These are phyloP conservation scores for Mycena crocata DNA, from an alignment of 768 basidiomycete species.

Conservation along the genomic window DNA sequence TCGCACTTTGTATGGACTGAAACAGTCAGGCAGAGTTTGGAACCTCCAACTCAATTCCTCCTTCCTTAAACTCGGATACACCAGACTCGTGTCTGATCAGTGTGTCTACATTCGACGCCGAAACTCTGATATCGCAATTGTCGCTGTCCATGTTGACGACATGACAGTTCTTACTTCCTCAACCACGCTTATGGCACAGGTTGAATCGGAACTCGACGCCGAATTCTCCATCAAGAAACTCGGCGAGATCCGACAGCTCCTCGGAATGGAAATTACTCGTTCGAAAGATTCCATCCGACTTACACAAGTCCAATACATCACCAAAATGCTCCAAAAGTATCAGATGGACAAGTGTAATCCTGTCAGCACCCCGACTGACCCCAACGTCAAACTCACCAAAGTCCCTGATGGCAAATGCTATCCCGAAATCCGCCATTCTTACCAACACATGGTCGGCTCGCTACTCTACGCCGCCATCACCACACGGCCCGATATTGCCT, in stretches of 20 bases:
- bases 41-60: slow-evolving; percentile 15
- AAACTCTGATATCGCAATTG: neutral
- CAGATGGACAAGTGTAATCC: slow-evolving; percentile 26
- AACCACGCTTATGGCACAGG: neutral
- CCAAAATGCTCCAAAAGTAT: slow-evolving; percentile 19
- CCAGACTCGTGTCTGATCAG: slow-evolving; percentile 15
- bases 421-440: slow-evolving; percentile 28
- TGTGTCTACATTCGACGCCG: slow-evolving; percentile 19
- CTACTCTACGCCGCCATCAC: slow-evolving; percentile 22
- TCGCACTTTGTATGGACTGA: slow-evolving; percentile 8
- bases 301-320: slow-evolving; percentile 32
- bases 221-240: slow-evolving; percentile 27
- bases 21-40: slow-evolving; percentile 19
- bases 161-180: slow-evolving; percentile 11
- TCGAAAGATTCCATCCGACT: slow-evolving; percentile 6
- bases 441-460: slow-evolving; percentile 38
- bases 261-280: slow-evolving; percentile 40
- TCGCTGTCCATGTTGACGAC: slow-evolving; percentile 19
- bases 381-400: slow-evolving; percentile 26
- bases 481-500: slow-evolving; percentile 49
- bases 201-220: neutral
- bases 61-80: slow-evolving; percentile 14
- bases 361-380: slow-evolving; percentile 29
- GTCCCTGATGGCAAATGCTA: neutral
- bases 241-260: slow-evolving; percentile 29